Conservation (phyloP, 306 rosid genomes). For the Trifolium repens region DNA sequence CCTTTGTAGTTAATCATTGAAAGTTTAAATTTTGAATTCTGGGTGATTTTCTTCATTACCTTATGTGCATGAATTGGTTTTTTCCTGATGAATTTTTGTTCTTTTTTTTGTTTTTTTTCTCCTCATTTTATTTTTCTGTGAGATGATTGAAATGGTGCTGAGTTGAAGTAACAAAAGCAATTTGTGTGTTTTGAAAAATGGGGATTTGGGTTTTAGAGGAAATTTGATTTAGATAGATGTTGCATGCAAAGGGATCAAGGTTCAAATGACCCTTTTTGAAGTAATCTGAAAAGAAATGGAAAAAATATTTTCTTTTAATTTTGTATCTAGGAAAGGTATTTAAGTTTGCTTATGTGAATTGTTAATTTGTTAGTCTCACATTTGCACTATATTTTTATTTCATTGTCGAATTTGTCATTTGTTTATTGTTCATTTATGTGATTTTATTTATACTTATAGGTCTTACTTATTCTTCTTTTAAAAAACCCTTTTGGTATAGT, state of each 20-base stretch:
- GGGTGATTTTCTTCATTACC: slow-evolving; percentile 14
- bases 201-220: slow-evolving; percentile 50
- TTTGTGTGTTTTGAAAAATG: slow-evolving; percentile 35
- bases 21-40: slow-evolving; percentile 24
- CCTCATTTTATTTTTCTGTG: background rate
- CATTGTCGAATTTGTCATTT: background rate
- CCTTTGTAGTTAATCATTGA: background rate
- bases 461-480: background rate
- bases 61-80: slow-evolving; percentile 18
- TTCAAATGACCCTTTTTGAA: slow-evolving; percentile 29
- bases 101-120: background rate
- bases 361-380: slow-evolving; percentile 12
- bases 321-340: slow-evolving; percentile 16
- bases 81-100: slow-evolving; percentile 19
- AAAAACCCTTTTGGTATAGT: background rate
- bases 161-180: background rate
- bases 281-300: slow-evolving; percentile 13
- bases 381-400: slow-evolving; percentile 16
- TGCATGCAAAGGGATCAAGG: slow-evolving; percentile 56
- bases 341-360: slow-evolving; percentile 16
- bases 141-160: slow-evolving; percentile 1
- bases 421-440: slow-evolving; percentile 7
- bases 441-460: slow-evolving; percentile 9
- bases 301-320: background rate
- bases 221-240: slow-evolving; percentile 12